Conservation (phyloP, 2,329 filamentous ascomycete species). For the Neofusicoccum sp. region DNA sequence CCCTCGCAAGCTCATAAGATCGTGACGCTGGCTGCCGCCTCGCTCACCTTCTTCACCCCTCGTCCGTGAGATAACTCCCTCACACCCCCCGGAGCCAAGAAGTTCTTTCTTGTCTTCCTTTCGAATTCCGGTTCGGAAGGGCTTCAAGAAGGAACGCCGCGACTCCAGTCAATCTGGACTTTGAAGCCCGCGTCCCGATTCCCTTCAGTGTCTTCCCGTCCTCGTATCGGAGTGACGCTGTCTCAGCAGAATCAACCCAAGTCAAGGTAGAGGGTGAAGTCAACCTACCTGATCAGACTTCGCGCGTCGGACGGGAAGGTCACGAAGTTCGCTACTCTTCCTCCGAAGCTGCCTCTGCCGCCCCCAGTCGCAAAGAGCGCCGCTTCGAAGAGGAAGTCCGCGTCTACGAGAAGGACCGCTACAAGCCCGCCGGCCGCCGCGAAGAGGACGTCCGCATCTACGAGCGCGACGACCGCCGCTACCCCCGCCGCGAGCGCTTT, state of each 20-base stretch:
- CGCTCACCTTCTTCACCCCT: conserved; percentile 6
- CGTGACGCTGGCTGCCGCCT: conserved; percentile 31
- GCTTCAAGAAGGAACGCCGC: conserved; percentile 70
- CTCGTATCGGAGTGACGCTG: conserved; percentile 79
- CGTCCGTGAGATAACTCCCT: conserved; percentile 22
- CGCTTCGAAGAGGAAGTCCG: conserved; percentile 83
- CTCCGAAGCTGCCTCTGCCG: conserved; percentile 44
- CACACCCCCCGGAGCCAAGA: conserved; percentile 41
- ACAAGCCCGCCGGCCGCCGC: conserved; percentile 56
- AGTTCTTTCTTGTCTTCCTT: conserved; percentile 66
- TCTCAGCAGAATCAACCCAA: conserved; percentile 60
- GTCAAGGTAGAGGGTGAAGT: conserved; percentile 88
- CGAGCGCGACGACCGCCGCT: conserved; percentile 24
- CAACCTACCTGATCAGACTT: conserved; percentile 67
- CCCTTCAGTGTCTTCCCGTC: conserved; percentile 99
- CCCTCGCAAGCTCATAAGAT: conserved; percentile 25
- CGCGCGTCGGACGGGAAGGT: conserved; percentile 98
- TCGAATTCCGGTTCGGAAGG: conserved; percentile 59
- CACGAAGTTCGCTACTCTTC: conserved; percentile 69
- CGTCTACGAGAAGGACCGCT: conserved; percentile 74
- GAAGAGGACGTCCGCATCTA: conserved; percentile 34
- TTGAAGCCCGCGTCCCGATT: conserved; percentile 98
- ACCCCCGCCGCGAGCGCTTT: conserved; percentile 7
- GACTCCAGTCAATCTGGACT: conserved; percentile 98
- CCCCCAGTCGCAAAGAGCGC: conserved; percentile 55